Base-by-base conservation (phyloP, 2,329 filamentous ascomycete species). In the Raffaelea ambrosiae region DNA sequence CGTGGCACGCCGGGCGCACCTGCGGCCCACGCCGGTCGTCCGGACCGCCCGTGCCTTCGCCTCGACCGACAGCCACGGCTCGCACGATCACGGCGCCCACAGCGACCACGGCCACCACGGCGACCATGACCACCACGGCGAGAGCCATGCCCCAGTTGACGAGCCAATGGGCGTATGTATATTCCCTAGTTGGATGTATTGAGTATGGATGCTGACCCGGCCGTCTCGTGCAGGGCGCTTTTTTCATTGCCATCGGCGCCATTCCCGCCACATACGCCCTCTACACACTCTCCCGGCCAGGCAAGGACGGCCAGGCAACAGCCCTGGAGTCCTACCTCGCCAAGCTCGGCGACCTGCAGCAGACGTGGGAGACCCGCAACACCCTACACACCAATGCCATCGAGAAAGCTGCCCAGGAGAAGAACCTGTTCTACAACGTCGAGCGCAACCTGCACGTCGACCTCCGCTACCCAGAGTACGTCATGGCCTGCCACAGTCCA, bases 111-210 rank as follows among this genome's bases (percentile, higher is more conserved):
- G 16, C 35, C 7, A 29, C 26, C 26, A 29, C 26, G 26, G 26
- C 46, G 26, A 29, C 26, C 26, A 29, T 13, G 26, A 13, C 46
- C 23, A 46, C 47, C 29, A 43, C 26, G 40, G 23, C 59, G 69
- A 73, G 54, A 65, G 66, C 61, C 73, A 76, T 57, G 67, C 63
- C 51, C 66, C 71, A 55, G 61, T 58, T 49, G 67, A 71, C 59
- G 77, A 81, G 64, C 67, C 69, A 50, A 68, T 79, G 58, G 76
- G 77, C 57, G 77, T 81, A 77, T 51, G 76, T 69, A 10, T n/a
- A n/a, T n/a, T n/a, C n/a, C n/a, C n/a, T 29, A 29, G 26, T 29
- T 29, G 26, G 26, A 13, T 29, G n/a, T 13, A 13, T 13, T 7
- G 13, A 29, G 13, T 29, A 23, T 18, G 3, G 13, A 3, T 18